Evolutionary conservation across 163 green algal genomes (phyloP).

Genomic region (Scenedesmus sp.): DNA sequence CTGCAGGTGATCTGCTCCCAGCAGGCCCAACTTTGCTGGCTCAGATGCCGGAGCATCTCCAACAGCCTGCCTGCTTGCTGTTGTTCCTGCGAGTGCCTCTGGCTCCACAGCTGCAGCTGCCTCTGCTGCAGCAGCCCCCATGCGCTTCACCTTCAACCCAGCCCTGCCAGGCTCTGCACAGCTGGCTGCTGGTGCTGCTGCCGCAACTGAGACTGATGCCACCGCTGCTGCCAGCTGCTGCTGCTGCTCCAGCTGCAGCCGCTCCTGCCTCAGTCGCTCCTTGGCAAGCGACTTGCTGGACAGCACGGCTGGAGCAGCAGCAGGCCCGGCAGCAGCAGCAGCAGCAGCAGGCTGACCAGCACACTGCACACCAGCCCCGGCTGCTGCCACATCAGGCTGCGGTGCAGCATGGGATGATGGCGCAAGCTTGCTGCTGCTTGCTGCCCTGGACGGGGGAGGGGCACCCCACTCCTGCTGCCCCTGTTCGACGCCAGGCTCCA

Average conservation of each 20-base stretch:
- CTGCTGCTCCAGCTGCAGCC: constrained; percentile 15
- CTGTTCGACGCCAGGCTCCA: background rate
- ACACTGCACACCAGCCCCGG: background rate
- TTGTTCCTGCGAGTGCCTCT: background rate
- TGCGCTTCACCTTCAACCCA: background rate
- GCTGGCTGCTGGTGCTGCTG: background rate
- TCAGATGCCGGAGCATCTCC: constrained; percentile 4
- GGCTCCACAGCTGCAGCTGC: background rate
- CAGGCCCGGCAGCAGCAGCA: background rate
- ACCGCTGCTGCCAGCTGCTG: constrained; percentile 10
- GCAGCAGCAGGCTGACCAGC: background rate
- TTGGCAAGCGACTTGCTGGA: constrained; percentile 6
- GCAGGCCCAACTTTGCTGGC: background rate
- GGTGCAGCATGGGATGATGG: background rate
- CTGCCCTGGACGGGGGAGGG: background rate
- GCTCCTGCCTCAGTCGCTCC: constrained; percentile 14
- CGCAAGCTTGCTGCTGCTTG: background rate
- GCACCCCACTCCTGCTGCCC: background rate
- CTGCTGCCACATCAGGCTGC: background rate
- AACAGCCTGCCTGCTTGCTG: background rate
- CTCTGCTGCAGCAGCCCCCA: background rate
- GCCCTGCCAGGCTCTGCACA: background rate
- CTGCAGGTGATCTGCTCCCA: background rate
- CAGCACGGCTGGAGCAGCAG: background rate
- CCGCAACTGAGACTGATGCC: background rate